Evolutionary conservation across 805 yeast species (phyloP), one percentile per base, ranked within the genome.

Genomic region (Starmerella potacharoeniae): DNA sequence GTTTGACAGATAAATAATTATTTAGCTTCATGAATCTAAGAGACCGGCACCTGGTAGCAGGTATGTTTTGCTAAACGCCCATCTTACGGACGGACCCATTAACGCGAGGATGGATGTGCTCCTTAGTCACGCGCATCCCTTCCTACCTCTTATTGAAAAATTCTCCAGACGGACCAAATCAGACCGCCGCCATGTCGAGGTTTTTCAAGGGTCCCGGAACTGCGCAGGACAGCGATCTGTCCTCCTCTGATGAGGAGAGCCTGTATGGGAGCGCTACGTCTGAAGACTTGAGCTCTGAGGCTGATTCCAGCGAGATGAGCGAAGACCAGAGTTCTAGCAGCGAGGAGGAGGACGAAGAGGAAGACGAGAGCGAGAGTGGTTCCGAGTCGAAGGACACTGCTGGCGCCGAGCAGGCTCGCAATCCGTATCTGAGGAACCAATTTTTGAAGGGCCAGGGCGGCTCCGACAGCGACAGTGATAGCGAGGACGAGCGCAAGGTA

Each of bases 401-500:
- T 31, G 73, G 71, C 36, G 73, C 69, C 10, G 47, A 74, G 69
- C 43, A 70, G 66, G 54, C 70, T 60, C 45, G 69, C 60, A 45
- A 66, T 54, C 66, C 57, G 60, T 65, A 61, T 68, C 52, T 58
- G 64, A 62, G 67, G 63, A 66, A 56, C 65, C 64, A 58, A 54
- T 70, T 66, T 58, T 56, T 71, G 58, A 71, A 69, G 59, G 68
- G 69, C 45, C 68, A 61, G 33, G 71, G 67, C 40, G 55, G 51
- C 43, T 71, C 73, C 33, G 80, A 73, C 59, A 47, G 50, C 16
- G 50, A 47, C 13, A 71, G 75, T 48, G 86, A 77, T 57, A 59
- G 64, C 53, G 84, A 79, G 57, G 91, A 84, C 56, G 86, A 83
- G 66, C 84, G 81, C 68, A 85, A 83, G 62, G 88, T 89, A 43